Evolutionary conservation across 805 yeast genomes (phyloP), one percentile per base, ranked within the genome.

Genomic region (Komagataella kurtzmanii): DNA sequence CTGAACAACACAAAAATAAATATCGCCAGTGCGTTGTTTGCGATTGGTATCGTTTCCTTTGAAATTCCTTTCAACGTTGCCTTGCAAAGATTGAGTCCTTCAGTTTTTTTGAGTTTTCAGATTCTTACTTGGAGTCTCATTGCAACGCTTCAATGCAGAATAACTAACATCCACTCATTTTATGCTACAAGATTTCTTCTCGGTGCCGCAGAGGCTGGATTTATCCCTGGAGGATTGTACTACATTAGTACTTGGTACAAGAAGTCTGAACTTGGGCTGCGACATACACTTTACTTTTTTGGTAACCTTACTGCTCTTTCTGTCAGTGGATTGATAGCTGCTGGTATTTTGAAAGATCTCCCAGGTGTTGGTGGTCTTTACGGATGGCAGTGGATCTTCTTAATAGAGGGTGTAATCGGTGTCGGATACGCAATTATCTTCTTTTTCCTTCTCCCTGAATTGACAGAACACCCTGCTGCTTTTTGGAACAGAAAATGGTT

Each of bases 381-480:
- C 23, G 76, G 77, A 17, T 75, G 79, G 79, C 63, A 76, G 49
- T 77, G 77, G 74, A 64, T 77, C 45, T 77, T 70, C 58, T 64
- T 76, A 44, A 66, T 78, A 46, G 82, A 77, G 55, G 79, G 77
- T 3, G 52, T 65, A 6, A 55, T 70, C 21, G 70, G 77, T 7
- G 55, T 72, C 49, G 65, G 63, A 4, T 63, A 65, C 50, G 67
- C 68, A 1, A 53, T 63, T 17, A 24, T 62, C 17, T 60, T 67
- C 3, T 63, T 62, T 49, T 57, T 65, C 49, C 55, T 63, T 47
- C 53, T 71, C n/a, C 66, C 61, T 51, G 69, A 70, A 10, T 65
- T 68, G 14, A 62, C 58, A 24, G 71, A 57, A n/a, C 64, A 61
- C 48, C 65, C 69, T 1, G 53, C 57, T 17, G 59, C 56, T 24